Conservation (phyloP, 345 rosid genomes). For the Chamaenerion angustifolium region DNA sequence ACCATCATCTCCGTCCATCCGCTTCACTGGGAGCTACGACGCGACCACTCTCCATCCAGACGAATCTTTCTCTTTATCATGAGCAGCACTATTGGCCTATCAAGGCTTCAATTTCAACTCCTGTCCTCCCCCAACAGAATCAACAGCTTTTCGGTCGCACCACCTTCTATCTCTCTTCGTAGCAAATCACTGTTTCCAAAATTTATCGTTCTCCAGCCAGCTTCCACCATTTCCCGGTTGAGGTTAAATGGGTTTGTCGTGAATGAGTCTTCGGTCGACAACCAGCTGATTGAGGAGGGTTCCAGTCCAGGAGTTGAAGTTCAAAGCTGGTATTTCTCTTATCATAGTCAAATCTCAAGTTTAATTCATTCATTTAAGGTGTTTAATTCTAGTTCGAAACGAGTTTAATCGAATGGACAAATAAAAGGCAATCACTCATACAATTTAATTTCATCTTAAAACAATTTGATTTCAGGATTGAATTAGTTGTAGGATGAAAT, state of each 20-base stretch:
- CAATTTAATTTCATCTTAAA: too few species aligned
- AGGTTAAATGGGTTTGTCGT: slow-evolving; percentile 2
- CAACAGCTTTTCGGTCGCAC: background rate
- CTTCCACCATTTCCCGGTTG: background rate
- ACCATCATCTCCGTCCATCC: too few species aligned
- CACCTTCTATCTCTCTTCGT: background rate
- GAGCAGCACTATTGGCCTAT: too few species aligned
- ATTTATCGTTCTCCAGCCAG: background rate
- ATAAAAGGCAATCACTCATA: too few species aligned
- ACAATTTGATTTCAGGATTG: too few species aligned
- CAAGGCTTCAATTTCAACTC: slow-evolving; percentile 14
- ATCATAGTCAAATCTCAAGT: too few species aligned
- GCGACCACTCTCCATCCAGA: slow-evolving; percentile 14
- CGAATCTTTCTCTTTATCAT: slow-evolving; percentile 4
- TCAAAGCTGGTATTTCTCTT: slow-evolving; percentile 28
- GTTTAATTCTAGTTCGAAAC: too few species aligned
- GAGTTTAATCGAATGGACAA: too few species aligned
- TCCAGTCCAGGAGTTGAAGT: slow-evolving; percentile 15
- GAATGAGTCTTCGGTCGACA: slow-evolving; percentile 10
- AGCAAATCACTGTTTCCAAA: background rate
- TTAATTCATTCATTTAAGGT: too few species aligned
- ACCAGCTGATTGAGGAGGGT: slow-evolving; percentile 8
- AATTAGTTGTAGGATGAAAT: too few species aligned
- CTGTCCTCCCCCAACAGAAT: slow-evolving; percentile 6
- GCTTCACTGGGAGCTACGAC: too few species aligned